A percentile compares a stretch with the other conserved stretches of the same genome.
phyloP scores from a whole-genome alignment of 768 basidiomycete genomes.

The Filobasidium floriforme region DNA sequence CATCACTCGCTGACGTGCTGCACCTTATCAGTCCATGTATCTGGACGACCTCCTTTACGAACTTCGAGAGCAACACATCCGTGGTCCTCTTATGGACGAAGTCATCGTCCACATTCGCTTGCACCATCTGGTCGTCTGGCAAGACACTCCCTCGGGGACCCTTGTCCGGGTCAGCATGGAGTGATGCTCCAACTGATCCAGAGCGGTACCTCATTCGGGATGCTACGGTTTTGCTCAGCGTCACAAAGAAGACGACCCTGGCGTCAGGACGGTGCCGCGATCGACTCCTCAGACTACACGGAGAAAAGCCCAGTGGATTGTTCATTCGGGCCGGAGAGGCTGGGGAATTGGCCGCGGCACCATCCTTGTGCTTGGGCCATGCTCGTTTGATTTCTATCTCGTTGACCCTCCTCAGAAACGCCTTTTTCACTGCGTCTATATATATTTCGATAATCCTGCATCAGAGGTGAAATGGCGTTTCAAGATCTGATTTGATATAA shows the following conservation, averaged over 20 bases:
- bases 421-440: too few relatives aligned
- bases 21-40: not conserved
- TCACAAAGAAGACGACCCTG: not conserved
- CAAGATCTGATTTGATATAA: too few relatives aligned
- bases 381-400: too few relatives aligned
- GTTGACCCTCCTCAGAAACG: too few relatives aligned
- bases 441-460: too few relatives aligned
- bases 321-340: not conserved
- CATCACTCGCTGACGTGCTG: not conserved
- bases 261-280: not conserved
- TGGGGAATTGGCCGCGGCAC: not conserved
- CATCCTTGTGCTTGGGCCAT: not conserved
- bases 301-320: not conserved
- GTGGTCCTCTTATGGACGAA: slow-evolving; percentile 4
- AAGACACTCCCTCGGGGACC: not conserved
- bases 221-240: too few relatives aligned
- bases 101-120: not conserved
- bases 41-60: not conserved
- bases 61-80: not conserved
- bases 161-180: not conserved
- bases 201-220: too few relatives aligned
- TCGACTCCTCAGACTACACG: not conserved
- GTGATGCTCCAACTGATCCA: too few relatives aligned
- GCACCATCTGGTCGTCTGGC: not conserved
- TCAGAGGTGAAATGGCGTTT: too few relatives aligned